Evolutionary conservation across 306 rosid species (phyloP), one percentile per base, ranked within the genome.

Genomic region (Quercus berberidifolia): DNA sequence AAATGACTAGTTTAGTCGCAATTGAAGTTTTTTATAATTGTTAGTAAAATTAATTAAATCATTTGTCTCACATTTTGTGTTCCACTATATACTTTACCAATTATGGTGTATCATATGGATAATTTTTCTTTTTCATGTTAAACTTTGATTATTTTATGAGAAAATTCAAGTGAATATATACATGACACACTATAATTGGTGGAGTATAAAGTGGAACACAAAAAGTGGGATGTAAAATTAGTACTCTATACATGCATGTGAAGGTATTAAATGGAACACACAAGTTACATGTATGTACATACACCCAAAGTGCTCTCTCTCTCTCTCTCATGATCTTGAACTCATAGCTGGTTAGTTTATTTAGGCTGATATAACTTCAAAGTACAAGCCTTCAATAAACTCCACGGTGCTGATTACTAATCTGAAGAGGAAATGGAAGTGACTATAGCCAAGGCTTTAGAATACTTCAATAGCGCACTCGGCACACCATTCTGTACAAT

Each of bases 201-300:
- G 11, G 2, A 38, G 0, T 38, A 7, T 38, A 8, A 38, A 38
- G 1, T 38, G 11, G 3, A 38, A 38, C 10, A 38, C 11, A 38
- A 38, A 38, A 38, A 38, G 3, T 38, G 11, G 0, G 3, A 7
- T 0, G 0, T 1, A 38, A 38, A 38, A 38, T 38, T 38, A 7
- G 12, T 41, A 2, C 75, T 95, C 98, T 1, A 78, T 89, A 81
- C 91, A 88, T 55, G 98, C 99, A 86, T 72, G 99, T 98, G 20
- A 95, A 92, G 90, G 86, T 91, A 76, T 87, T 92, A 90, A 92
- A 92, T 71, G 99, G 97, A 81, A 95, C 96, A 73, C 99, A 95
- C 78, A 95, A 95, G 83, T 82, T 98, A 62, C 97, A 91, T 73
- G 46, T 8, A 92, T 73, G 99, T 95, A 43, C 99, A 91, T 89